Conservation (phyloP, 306 rosid species). For the Vigna radiata region DNA sequence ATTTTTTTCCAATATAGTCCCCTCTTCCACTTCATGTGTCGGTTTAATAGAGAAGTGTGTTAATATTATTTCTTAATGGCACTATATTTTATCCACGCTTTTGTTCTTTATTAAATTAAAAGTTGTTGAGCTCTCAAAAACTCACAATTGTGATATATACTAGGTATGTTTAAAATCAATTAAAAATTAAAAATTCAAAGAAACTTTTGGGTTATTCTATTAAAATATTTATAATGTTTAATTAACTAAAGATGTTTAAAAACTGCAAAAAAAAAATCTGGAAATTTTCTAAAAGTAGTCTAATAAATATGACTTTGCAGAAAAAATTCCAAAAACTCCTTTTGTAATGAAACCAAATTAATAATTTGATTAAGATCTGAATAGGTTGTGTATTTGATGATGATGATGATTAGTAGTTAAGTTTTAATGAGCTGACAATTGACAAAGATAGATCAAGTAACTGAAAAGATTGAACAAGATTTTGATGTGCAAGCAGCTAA, state of each 20-base stretch:
- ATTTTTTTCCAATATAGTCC: conserved; percentile 22
- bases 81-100: conserved; percentile 2
- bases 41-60: conserved; percentile 32
- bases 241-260: too few species aligned
- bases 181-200: too few species aligned
- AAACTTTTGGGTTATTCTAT: too few species aligned
- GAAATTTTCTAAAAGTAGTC: too few species aligned
- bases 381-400: not conserved
- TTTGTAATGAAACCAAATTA: too few species aligned
- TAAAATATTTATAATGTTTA: too few species aligned
- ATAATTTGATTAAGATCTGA: not conserved
- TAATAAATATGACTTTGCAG: too few species aligned
- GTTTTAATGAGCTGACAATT: conserved; percentile 51
- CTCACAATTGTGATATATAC: too few species aligned
- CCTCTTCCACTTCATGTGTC: conserved; percentile 25
- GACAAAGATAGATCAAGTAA: conserved; percentile 61
- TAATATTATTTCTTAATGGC: not conserved
- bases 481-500: conserved; percentile 56
- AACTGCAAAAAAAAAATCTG: too few species aligned
- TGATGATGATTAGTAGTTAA: conserved; percentile 51
- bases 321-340: too few species aligned
- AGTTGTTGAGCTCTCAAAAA: conserved; percentile 37
- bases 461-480: conserved; percentile 60
- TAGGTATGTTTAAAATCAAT: too few species aligned
- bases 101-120: not conserved